Conservation (phyloP, 1,284 basidiomycete genomes). For the Cryptococcus jaspeensis region DNA sequence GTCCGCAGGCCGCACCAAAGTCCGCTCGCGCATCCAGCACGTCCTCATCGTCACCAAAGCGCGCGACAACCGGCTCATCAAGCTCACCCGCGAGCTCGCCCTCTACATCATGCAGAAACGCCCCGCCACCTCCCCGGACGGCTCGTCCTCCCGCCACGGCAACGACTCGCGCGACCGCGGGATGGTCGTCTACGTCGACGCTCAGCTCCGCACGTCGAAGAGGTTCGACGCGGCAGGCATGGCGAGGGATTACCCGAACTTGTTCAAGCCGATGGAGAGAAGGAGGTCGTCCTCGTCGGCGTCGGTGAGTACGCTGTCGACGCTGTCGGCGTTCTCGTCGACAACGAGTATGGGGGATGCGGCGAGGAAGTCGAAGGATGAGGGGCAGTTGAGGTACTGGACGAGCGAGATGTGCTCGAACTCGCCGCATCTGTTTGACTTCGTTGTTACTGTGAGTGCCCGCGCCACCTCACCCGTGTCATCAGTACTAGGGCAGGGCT, state of each 20-base stretch:
- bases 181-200: constrained; percentile 74
- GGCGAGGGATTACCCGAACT: constrained; percentile 76
- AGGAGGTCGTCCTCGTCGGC: constrained; percentile 62
- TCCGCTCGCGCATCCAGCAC: constrained; percentile 86
- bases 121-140: constrained; percentile 14
- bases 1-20: constrained; percentile 76
- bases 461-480: not conserved
- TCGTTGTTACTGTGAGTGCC: constrained; percentile 84
- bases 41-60: constrained; percentile 98
- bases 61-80: constrained; percentile 93
- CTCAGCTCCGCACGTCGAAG: constrained; percentile 84
- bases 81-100: constrained; percentile 88
- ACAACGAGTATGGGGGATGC: constrained; percentile 36
- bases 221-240: constrained; percentile 94
- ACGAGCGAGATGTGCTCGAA: constrained; percentile 92
- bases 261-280: constrained; percentile 74
- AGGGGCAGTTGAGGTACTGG: constrained; percentile 96
- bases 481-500: not conserved
- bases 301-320: constrained; percentile 36
- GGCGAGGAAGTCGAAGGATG: constrained; percentile 52
- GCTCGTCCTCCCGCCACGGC: not conserved
- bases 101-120: constrained; percentile 87
- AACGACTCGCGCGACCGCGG: constrained; percentile 22
- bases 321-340: constrained; percentile 38
- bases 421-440: constrained; percentile 92